Percentiles rank a stretch among this genome's conserved stretches.
These are phyloP conservation scores for Chimonanthus salicifolius DNA, from an alignment of 164 flowering plant species.

Conservation along the genomic window DNA sequence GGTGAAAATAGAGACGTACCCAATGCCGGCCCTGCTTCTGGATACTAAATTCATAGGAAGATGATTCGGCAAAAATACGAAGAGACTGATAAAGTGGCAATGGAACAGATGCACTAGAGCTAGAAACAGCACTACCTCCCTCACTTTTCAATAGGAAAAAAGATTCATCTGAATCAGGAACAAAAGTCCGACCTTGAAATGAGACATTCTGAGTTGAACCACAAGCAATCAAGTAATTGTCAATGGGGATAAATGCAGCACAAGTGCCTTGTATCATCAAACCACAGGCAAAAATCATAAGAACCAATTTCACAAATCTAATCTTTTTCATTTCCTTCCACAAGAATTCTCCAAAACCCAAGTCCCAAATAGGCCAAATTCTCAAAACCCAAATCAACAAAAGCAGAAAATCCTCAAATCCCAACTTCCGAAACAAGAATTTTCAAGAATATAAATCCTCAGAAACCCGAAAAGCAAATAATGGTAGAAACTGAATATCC, in stretches of 20 bases:
- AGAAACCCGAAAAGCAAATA: background rate
- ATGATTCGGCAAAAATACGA: conserved; percentile 42
- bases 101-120: conserved; percentile 46
- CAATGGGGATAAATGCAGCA: conserved; percentile 54
- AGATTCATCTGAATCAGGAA: conserved; percentile 62
- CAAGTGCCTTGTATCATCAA: conserved; percentile 17
- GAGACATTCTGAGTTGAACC: conserved; percentile 66
- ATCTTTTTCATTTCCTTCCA: conserved; percentile 19
- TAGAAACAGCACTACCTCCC: conserved; percentile 30
- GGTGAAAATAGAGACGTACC: conserved; percentile 26
- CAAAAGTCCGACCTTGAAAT: conserved; percentile 49
- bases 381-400: background rate
- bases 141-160: conserved; percentile 33
- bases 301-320: conserved; percentile 22
- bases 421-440: too few species aligned
- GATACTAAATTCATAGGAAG: conserved; percentile 60
- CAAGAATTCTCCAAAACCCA: background rate
- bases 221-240: conserved; percentile 68
- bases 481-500: too few species aligned
- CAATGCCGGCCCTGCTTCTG: conserved; percentile 55
- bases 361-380: background rate
- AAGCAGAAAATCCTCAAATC: too few species aligned
- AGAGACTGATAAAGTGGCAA: conserved; percentile 56
- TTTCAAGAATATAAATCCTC: background rate
- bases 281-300: conserved; percentile 24